Evolutionary conservation across 495 filamentous ascomycete species (phyloP).

Genomic region (Penicillium chermesinum): DNA sequence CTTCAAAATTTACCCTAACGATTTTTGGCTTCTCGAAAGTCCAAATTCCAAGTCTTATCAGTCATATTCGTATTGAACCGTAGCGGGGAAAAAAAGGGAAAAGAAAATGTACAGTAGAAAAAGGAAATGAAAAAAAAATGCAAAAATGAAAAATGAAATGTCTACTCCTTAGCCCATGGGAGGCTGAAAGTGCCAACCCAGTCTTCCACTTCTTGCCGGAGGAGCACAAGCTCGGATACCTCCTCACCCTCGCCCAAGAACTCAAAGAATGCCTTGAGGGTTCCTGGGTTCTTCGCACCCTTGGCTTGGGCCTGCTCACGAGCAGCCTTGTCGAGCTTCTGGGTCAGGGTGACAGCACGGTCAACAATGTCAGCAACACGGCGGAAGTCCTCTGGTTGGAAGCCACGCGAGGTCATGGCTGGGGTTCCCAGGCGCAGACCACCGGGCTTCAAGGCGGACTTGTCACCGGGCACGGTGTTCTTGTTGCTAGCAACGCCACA

Average conservation of each 20-base stretch:
- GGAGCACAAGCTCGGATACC: constrained; percentile 75
- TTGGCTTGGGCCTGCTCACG: constrained; percentile 69
- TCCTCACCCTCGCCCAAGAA: constrained; percentile 78
- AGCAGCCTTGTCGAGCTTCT: constrained; percentile 75
- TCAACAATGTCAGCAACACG: constrained; percentile 93
- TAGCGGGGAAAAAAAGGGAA: too few relatives aligned
- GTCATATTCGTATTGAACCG: constrained; percentile 23
- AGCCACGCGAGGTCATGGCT: constrained; percentile 95
- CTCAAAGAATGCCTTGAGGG: constrained; percentile 80
- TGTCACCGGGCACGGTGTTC: constrained; percentile 96
- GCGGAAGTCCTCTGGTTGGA: constrained; percentile 79
- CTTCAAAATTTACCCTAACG: background rate
- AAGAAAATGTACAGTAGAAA: constrained; percentile 23
- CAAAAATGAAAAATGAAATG: constrained; percentile 10
- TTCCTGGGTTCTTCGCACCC: constrained; percentile 68
- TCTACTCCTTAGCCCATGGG: constrained; percentile 64
- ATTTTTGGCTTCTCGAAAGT: too few relatives aligned
- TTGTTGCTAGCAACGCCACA: constrained; percentile 97
- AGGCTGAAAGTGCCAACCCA: constrained; percentile 92
- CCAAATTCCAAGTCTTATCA: constrained; percentile 7
- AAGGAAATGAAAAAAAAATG: constrained; percentile 11
- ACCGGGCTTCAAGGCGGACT: constrained; percentile 84
- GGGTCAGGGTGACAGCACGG: constrained; percentile 78
- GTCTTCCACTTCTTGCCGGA: constrained; percentile 86
- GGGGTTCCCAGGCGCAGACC: constrained; percentile 90